These are phyloP conservation scores for Leptographium wingfieldii DNA, from an alignment of 2,329 filamentous ascomycete genomes.

Conservation along the genomic window DNA sequence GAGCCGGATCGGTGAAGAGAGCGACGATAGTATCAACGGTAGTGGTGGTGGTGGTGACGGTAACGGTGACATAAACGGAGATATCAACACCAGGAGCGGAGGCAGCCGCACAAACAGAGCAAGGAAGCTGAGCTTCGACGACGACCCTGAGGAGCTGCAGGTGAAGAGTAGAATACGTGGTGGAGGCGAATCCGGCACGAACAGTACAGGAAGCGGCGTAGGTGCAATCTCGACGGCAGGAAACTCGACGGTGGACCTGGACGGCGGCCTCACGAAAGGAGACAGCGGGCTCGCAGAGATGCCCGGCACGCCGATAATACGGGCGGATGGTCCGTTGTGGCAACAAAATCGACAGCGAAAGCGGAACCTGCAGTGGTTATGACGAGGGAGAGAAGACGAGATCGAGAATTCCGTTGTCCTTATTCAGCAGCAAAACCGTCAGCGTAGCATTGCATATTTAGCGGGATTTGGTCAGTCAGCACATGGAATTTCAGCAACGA, in stretches of 20 bases:
- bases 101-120: neutral
- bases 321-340: slow-evolving; percentile 30
- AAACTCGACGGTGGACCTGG: neutral
- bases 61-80: neutral
- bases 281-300: neutral
- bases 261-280: neutral
- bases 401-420: neutral
- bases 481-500: neutral
- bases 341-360: slow-evolving; percentile 33
- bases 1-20: slow-evolving; percentile 23
- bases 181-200: neutral
- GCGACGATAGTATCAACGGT: neutral
- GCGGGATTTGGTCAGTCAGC: neutral
- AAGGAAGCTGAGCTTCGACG: neutral
- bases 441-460: neutral
- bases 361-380: no score
- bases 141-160: neutral
- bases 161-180: neutral
- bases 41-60: slow-evolving; percentile 4
- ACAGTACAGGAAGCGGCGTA: neutral
- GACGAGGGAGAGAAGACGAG: neutral
- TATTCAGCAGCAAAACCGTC: neutral
- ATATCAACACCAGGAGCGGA: neutral
- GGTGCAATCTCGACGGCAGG: neutral
- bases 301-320: neutral